Evolutionary conservation across 1,284 basidiomycete species (phyloP).

Genomic region (Caloboletus firmus): DNA sequence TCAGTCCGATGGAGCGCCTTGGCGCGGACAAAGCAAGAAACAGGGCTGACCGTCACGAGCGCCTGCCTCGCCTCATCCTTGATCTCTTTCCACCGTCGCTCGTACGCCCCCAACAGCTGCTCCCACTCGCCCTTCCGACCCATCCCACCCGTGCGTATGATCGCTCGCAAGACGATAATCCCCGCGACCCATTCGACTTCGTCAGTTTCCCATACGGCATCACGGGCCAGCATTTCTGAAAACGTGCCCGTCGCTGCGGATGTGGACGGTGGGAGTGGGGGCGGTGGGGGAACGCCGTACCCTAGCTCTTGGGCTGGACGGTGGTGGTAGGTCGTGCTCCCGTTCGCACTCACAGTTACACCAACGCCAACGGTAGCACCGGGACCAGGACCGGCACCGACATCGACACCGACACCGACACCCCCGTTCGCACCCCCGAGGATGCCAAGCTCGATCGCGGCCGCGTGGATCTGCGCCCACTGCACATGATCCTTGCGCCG

Average conservation of each 20-base stretch:
- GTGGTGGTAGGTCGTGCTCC: slow-evolving; percentile 16
- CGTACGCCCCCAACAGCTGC: slow-evolving; percentile 50
- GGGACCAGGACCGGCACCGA: neutral
- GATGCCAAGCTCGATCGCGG: slow-evolving; percentile 55
- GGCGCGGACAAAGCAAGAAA: neutral
- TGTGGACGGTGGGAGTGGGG: neutral
- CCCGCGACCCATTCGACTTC: slow-evolving; percentile 66
- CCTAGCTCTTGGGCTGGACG: slow-evolving; percentile 18
- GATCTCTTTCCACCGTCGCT: slow-evolving; percentile 62
- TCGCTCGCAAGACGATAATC: slow-evolving; percentile 50
- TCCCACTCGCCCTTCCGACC: slow-evolving; percentile 50
- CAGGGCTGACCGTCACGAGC: slow-evolving; percentile 50
- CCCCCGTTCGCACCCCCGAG: neutral
- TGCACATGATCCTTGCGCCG: slow-evolving; percentile 57
- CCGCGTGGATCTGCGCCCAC: slow-evolving; percentile 61
- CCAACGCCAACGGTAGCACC: neutral
- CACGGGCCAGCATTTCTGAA: slow-evolving; percentile 55
- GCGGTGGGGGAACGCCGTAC: slow-evolving; percentile 11
- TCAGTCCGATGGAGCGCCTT: too few species aligned
- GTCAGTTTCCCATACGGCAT: slow-evolving; percentile 59
- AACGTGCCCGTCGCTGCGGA: slow-evolving; percentile 33
- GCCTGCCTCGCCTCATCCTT: slow-evolving; percentile 59
- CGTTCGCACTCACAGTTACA: slow-evolving; percentile 3
- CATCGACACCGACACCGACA: neutral
- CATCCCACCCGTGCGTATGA: slow-evolving; percentile 49